Evolutionary conservation across 805 yeast species (phyloP).

Genomic region (Saitoella complicata): DNA sequence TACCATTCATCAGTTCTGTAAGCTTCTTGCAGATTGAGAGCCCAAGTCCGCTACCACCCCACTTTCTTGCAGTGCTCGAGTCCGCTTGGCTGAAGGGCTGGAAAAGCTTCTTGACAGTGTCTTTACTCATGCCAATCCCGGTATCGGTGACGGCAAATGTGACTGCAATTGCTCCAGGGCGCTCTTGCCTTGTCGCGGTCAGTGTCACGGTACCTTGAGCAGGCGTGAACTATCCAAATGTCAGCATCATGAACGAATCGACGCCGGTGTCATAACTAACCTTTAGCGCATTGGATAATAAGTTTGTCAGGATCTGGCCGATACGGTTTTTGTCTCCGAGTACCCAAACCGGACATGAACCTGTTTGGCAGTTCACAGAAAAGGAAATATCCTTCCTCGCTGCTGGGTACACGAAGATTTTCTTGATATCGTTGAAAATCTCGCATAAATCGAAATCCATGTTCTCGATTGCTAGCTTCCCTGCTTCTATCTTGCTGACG

Average conservation of each 20-base stretch:
- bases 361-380: not conserved
- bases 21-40: constrained; percentile 33
- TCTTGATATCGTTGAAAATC: constrained; percentile 10
- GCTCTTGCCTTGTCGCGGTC: not conserved
- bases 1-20: constrained; percentile 34
- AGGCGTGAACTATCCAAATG: too few relatives aligned
- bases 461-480: constrained; percentile 28
- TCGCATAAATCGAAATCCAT: constrained; percentile 3
- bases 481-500: constrained; percentile 39
- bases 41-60: constrained; percentile 40
- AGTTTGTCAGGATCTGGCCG: constrained; percentile 34
- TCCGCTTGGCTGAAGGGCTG: constrained; percentile 42
- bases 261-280: not conserved
- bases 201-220: not conserved
- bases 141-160: constrained; percentile 30
- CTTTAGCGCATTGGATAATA: constrained; percentile 28
- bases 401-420: not conserved
- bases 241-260: too few relatives aligned
- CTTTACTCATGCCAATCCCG: constrained; percentile 36
- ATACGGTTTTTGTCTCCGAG: constrained; percentile 30
- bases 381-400: constrained; percentile 3
- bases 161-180: not conserved
- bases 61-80: constrained; percentile 33
- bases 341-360: not conserved
- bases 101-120: constrained; percentile 29